These are phyloP conservation scores for Cicer judaicum DNA, from an alignment of 306 rosid genomes.

Conservation along the genomic window DNA sequence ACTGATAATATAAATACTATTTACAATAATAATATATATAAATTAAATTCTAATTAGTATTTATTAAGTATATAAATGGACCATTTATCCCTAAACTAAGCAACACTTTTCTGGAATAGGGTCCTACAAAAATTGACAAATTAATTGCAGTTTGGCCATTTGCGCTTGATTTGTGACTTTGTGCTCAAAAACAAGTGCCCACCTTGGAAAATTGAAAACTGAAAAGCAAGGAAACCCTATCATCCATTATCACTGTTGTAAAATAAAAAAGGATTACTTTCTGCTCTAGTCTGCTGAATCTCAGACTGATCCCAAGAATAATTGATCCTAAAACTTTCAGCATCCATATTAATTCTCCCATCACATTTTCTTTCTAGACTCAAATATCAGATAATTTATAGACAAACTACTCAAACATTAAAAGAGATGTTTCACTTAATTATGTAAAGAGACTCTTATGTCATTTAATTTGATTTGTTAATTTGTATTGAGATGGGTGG, in stretches of 20 bases:
- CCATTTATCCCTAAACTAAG: background rate
- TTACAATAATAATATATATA: too few relatives aligned
- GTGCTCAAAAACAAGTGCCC: slow-evolving; percentile 32
- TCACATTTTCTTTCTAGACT: background rate
- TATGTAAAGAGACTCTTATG: too few relatives aligned
- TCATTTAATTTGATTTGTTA: too few relatives aligned
- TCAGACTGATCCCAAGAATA: background rate
- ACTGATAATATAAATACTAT: too few relatives aligned
- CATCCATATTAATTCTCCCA: background rate
- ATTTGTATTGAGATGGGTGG: too few relatives aligned
- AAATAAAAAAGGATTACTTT: slow-evolving; percentile 26
- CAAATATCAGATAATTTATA: too few relatives aligned
- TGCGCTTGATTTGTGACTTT: background rate
- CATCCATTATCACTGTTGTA: background rate
- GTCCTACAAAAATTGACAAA: slow-evolving; percentile 49
- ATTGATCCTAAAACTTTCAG: slow-evolving; percentile 13
- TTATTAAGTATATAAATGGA: background rate
- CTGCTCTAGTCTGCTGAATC: background rate
- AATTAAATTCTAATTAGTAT: background rate
- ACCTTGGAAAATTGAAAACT: slow-evolving; percentile 5
- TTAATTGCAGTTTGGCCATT: slow-evolving; percentile 47
- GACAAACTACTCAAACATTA: too few relatives aligned
- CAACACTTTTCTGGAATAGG: slow-evolving; percentile 4
- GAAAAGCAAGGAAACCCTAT: slow-evolving; percentile 24
- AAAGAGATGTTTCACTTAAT: too few relatives aligned